Evolutionary conservation across 1,284 basidiomycete genomes (phyloP).

Genomic region (Puccinia coronata): DNA sequence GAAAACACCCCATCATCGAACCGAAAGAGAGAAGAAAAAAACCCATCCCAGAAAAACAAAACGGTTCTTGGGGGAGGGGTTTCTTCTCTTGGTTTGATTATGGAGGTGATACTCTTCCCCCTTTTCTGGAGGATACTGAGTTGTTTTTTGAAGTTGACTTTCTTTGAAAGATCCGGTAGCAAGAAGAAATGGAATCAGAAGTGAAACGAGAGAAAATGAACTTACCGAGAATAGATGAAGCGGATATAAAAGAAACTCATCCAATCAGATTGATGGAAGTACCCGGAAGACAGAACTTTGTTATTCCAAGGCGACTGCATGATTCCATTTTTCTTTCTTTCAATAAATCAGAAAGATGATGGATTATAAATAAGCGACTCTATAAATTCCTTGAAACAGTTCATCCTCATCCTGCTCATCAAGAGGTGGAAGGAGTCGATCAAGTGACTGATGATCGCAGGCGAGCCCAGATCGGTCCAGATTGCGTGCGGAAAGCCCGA

Average conservation of each 20-base stretch:
- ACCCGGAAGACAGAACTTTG: too few relatives aligned
- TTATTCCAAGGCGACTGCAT: too few relatives aligned
- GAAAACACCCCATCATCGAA: not conserved
- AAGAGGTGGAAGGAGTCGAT: not conserved
- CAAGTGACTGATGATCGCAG: not conserved
- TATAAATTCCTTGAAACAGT: slow-evolving; percentile 21
- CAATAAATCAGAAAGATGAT: not conserved
- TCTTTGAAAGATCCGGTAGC: slow-evolving; percentile 26
- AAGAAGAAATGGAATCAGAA: not conserved
- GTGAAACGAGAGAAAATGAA: not conserved
- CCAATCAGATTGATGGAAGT: too few relatives aligned
- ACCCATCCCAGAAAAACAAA: not conserved
- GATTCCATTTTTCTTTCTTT: too few relatives aligned
- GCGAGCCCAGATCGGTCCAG: not conserved
- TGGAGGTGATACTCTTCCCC: not conserved
- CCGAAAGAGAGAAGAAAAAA: not conserved
- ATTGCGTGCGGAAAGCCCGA: not conserved
- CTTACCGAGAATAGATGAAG: not conserved
- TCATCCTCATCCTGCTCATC: slow-evolving; percentile 8
- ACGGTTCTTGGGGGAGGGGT: not conserved
- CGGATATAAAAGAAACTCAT: not conserved
- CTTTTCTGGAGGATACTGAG: not conserved
- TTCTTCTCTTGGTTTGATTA: not conserved
- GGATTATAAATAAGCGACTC: slow-evolving; percentile 8
- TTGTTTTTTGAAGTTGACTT: slow-evolving; percentile 22